These are phyloP conservation scores for Claviceps monticola DNA, from an alignment of 2,329 filamentous ascomycete genomes.

Conservation along the genomic window DNA sequence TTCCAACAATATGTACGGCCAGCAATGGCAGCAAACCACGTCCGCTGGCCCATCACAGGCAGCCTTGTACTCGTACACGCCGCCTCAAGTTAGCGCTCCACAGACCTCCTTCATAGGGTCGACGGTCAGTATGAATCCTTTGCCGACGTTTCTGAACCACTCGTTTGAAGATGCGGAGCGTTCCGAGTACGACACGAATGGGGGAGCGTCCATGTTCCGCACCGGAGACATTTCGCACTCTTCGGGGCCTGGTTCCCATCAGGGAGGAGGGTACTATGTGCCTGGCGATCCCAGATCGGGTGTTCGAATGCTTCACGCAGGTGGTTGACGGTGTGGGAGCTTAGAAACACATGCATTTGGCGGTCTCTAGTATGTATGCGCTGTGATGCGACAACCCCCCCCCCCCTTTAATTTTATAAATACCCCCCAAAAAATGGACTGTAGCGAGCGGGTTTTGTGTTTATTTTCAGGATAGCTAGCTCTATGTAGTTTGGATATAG, in stretches of 20 bases:
- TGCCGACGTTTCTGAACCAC: constrained; percentile 19
- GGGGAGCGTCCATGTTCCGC: constrained; percentile 20
- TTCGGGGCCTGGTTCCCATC: constrained; percentile 14
- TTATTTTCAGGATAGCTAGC: no score
- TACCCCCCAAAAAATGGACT: no score
- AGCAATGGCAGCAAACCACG: constrained; percentile 28
- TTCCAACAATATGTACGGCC: constrained; percentile 25
- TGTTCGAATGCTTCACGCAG: constrained; percentile 15
- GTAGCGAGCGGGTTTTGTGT: no score
- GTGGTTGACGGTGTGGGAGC: constrained; percentile 15
- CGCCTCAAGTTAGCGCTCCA: constrained; percentile 21
- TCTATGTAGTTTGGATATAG: no score
- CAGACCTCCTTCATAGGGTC: constrained; percentile 18
- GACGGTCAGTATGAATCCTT: constrained; percentile 18
- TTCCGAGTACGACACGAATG: constrained; percentile 18
- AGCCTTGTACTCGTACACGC: constrained; percentile 31
- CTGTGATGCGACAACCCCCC: neutral
- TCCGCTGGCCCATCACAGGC: constrained; percentile 27
- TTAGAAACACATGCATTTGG: constrained; percentile 14
- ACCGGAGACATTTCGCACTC: constrained; percentile 16
- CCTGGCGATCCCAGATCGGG: constrained; percentile 19
- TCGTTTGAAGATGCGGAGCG: constrained; percentile 23
- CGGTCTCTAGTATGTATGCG: no score
- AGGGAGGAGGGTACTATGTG: constrained; percentile 21
- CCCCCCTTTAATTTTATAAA: no score